Percentiles rank a stretch among this genome's conserved stretches.
These are phyloP conservation scores for Vinca minor DNA, from an alignment of 257 asterid species.

Conservation along the genomic window DNA sequence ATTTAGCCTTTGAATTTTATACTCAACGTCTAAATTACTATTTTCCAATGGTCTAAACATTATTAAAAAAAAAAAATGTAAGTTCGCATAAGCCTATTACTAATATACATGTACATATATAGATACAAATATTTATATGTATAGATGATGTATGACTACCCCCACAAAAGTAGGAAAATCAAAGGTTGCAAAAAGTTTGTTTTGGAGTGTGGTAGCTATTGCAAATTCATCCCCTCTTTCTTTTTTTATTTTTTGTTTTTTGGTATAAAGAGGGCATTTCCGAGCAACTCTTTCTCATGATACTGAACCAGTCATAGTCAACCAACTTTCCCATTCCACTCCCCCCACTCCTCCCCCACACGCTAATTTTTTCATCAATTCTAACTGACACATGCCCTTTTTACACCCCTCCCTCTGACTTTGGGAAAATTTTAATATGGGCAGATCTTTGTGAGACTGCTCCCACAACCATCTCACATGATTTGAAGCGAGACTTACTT, in stretches of 20 bases:
- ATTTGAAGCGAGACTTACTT: too few species aligned
- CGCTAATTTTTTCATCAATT: not conserved
- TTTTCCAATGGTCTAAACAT: too few species aligned
- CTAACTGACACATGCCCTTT: constrained; percentile 20
- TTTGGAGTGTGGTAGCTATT: not conserved
- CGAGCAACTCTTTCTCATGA: constrained; percentile 7
- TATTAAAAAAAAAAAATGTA: too few species aligned
- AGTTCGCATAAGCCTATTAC: too few species aligned
- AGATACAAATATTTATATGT: not conserved
- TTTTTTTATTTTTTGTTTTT: not conserved
- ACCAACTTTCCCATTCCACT: not conserved
- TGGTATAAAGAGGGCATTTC: constrained; percentile 3
- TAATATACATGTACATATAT: too few species aligned
- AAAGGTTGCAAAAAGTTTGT: not conserved
- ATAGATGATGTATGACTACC: not conserved
- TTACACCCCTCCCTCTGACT: not conserved
- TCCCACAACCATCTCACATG: too few species aligned
- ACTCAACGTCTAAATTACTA: too few species aligned
- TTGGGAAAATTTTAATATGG: too few species aligned
- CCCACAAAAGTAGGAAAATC: constrained; percentile 6
- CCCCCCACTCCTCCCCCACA: not conserved
- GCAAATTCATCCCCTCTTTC: constrained; percentile 16
- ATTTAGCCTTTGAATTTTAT: too few species aligned
- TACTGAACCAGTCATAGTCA: constrained; percentile 8
- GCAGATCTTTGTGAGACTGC: too few species aligned